phyloP scores from a whole-genome alignment of 345 rosid species.

The Anastatica hierochuntica region DNA sequence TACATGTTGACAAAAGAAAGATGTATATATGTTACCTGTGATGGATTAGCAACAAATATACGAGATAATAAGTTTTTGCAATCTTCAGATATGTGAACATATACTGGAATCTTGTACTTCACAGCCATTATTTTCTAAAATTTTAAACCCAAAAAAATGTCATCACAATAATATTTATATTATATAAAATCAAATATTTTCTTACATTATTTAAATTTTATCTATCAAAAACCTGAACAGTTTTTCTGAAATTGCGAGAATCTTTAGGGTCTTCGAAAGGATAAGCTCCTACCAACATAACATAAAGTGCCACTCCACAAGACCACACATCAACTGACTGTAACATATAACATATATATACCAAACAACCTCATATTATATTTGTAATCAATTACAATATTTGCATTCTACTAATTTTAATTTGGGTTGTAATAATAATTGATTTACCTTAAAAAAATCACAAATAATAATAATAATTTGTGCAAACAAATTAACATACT shows the following conservation, averaged over 20 bases:
- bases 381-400: background rate
- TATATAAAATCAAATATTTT: background rate
- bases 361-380: background rate
- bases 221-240: constrained; percentile 70
- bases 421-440: too few relatives aligned
- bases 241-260: constrained; percentile 56
- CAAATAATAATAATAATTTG: too few relatives aligned
- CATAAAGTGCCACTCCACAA: constrained; percentile 76
- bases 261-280: constrained; percentile 72
- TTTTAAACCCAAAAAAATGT: background rate
- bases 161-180: background rate
- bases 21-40: too few relatives aligned
- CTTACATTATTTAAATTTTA: background rate
- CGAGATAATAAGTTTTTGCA: constrained; percentile 61
- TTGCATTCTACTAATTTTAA: too few relatives aligned
- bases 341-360: background rate
- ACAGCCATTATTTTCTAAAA: constrained; percentile 79
- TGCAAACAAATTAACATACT: too few relatives aligned
- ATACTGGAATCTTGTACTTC: constrained; percentile 73
- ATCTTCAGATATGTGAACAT: constrained; percentile 64
- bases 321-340: constrained; percentile 83
- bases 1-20: too few relatives aligned
- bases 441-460: too few relatives aligned
- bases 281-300: constrained; percentile 79
- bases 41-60: constrained; percentile 73